Conservation (phyloP, 768 basidiomycete species). For the Boletus subparvulus region DNA sequence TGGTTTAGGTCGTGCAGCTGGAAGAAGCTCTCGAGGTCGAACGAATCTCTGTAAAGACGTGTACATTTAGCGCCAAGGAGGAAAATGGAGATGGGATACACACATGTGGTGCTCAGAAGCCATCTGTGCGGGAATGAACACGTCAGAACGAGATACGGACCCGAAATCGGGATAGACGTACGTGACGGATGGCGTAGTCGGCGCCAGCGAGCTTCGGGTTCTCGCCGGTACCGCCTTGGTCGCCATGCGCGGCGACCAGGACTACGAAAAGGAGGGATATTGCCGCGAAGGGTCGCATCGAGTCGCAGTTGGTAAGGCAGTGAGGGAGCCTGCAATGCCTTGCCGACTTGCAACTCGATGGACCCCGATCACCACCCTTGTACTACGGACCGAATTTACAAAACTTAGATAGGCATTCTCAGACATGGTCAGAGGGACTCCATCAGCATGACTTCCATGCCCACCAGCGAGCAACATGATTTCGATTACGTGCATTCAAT, state of each 20-base stretch:
- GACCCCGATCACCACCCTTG: slow-evolving; percentile 25
- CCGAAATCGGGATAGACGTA: slow-evolving; percentile 45
- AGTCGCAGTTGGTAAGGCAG: slow-evolving; percentile 11
- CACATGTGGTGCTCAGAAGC: slow-evolving; percentile 87
- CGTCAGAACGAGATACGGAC: slow-evolving; percentile 9
- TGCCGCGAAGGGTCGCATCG: slow-evolving; percentile 51
- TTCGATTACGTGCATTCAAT: no score
- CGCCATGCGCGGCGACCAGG: slow-evolving; percentile 56
- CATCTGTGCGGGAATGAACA: slow-evolving; percentile 57
- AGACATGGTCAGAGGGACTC: no score
- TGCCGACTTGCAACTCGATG: neutral
- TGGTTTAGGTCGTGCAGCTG: slow-evolving; percentile 90
- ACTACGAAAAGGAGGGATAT: slow-evolving; percentile 37
- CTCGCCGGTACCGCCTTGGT: slow-evolving; percentile 55
- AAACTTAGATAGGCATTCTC: no score
- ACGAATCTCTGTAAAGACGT: slow-evolving; percentile 61
- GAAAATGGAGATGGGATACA: slow-evolving; percentile 14
- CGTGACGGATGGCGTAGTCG: slow-evolving; percentile 86
- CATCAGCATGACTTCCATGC: no score
- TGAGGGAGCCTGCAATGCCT: neutral
- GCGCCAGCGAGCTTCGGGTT: slow-evolving; percentile 49
- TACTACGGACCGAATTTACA: no score
- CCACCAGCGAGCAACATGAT: no score
- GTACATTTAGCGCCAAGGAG: neutral
- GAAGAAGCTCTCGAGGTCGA: slow-evolving; percentile 88